Base-by-base conservation (phyloP, 805 yeast genomes). In the Candida bentonensis region DNA sequence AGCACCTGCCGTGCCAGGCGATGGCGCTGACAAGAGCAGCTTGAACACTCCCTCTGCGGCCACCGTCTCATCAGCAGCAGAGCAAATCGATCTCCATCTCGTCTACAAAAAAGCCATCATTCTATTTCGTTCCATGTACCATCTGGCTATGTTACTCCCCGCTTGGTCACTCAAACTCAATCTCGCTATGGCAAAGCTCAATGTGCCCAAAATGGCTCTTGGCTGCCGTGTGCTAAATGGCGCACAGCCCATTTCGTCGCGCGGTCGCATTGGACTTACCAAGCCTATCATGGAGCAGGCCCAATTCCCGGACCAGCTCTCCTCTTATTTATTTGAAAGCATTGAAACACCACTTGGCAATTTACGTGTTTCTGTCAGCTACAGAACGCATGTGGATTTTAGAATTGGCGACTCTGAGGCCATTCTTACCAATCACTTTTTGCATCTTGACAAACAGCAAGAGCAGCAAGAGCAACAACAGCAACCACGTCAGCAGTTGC, bases 191-290 rank as follows among this genome's bases (percentile, higher is more conserved):
- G 61, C 61, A 40, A 67, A 65, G 48, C 61, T 63, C 33, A 52
- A 55, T 46, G 60, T 58, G 39, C 49, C 65, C 1, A 65, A 69
- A 3, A 59, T 79, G 45, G 60, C 60, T 39, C 61, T 88, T 1
- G 75, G 77, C 3, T 73, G 80, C 42, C 69, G 85, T 9, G 52
- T 65, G 13, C 56, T 83, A 25, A 88, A 87, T 58, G 96, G 95
- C 0, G 73, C 79, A 15, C 74, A 76, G 51, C 81, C 92, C 0
- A 82, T 88, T 23, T 68, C 78, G 9, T 80, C 94, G 1, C 79
- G 78, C 57, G 95, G 95, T 2, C 66, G 96, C 49, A 73, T 87
- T 21, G 96, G 96, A 0, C 68, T 89, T 44, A 79, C 89, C 49
- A 81, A 82, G 57, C 65, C 79, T 3, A 70, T 80, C 2, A 70